A percentile compares a stretch with the other conserved stretches of the same genome.
Conservation (phyloP, 169 alveolate species). For the Plasmodium knowlesi region DNA sequence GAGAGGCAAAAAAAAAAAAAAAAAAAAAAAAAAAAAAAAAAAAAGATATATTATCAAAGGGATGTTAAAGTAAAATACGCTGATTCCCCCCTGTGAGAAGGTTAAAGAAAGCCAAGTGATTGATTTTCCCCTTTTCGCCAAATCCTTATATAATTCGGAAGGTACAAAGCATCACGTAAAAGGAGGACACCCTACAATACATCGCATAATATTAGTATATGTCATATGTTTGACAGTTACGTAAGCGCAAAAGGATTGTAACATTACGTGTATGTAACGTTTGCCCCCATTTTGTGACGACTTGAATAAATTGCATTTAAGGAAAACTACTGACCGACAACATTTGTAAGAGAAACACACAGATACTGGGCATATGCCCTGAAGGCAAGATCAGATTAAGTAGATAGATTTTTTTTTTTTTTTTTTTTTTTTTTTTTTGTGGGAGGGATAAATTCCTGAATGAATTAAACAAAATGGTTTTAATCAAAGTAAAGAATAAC, state of each 20-base stretch:
- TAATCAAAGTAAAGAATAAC: constrained; percentile 21
- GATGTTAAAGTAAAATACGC: neutral
- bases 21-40: no score
- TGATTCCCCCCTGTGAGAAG: neutral
- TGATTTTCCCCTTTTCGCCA: neutral
- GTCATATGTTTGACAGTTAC: neutral
- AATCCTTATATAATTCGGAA: no score
- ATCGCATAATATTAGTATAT: neutral
- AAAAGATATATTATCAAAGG: neutral
- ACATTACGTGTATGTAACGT: neutral
- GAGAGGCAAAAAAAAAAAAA: neutral
- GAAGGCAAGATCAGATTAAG: neutral
- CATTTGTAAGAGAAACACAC: neutral
- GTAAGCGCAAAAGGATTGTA: neutral
- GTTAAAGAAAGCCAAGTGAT: neutral
- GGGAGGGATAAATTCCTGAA: neutral
- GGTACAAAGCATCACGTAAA: neutral
- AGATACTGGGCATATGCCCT: neutral
- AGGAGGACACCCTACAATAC: neutral
- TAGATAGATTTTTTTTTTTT: neutral
- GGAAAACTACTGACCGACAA: neutral
- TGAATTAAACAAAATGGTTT: constrained; percentile 25
- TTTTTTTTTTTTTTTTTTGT: neutral
- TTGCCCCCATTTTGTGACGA: neutral
- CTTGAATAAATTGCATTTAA: no score